Evolutionary conservation across 345 rosid genomes (phyloP), one percentile per base, ranked within the genome.

Genomic region (Corchorus olitorius): DNA sequence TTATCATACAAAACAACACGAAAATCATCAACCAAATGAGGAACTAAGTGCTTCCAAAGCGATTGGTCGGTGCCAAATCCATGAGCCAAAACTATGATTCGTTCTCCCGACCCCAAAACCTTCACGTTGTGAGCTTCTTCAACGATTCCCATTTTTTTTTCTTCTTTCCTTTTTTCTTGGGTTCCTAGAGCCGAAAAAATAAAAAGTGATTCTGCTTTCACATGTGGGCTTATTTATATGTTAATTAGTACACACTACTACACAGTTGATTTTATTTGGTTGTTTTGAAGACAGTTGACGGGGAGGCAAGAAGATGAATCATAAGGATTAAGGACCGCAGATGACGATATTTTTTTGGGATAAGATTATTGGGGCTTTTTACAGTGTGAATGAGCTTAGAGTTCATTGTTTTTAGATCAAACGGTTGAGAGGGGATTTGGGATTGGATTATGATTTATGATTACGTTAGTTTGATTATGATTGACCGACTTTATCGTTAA

Each of bases 31-130:
- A 92, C 65, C 2, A 95, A 88, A 84, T 93, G 97, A 12, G 99
- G 98, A 2, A 95, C 87, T 14, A 95, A 83, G 82, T 95, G 97
- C 79, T 89, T 93, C 99, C 99, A 95, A 2, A 87, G 91, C 0
- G 99, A 95, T 76, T 95, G 99, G 77, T 95, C 97, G 14, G 98
- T 90, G 61, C 99, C 99, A 73, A 92, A 93, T 1, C 98, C 98
- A 66, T 93, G 97, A 43, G 88, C 97, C 58, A 94, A 81, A 12
- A 94, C 90, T 43, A 94, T 83, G 0, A 73, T 75, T 75, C 79
- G 86, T 8, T 77, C 80, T 45, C 97, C 97, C 33, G 93, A 79
- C 0, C 98, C 98, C 50, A 89, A 15, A 22, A 89, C 85, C 82
- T 86, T 91, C 50, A 88, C 79, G 88, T 92, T 94, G 86, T 92